These are phyloP conservation scores for Globisporangium cystogenes DNA, from an alignment of 352 stramenopile genomes.

Conservation along the genomic window DNA sequence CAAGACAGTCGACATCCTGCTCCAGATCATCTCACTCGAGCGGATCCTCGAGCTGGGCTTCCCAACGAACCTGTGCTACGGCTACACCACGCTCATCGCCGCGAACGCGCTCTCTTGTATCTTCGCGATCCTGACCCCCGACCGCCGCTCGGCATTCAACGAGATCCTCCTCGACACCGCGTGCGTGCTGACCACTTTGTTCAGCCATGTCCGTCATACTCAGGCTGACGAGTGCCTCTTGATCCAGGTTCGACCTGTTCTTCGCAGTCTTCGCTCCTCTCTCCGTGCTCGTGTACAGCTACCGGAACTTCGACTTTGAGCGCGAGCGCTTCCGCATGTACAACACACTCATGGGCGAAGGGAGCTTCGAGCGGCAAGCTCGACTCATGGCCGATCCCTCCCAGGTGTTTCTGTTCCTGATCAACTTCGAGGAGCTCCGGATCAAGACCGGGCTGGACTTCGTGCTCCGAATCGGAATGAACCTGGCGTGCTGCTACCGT, in stretches of 20 bases:
- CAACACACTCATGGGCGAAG: slow-evolving; percentile 9
- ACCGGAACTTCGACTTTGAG: slow-evolving; percentile 26
- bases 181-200: slow-evolving; percentile 12
- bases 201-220: too few relatives aligned
- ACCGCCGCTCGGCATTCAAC: slow-evolving; percentile 18
- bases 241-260: slow-evolving; percentile 30
- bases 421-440: slow-evolving; percentile 25
- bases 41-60: slow-evolving; percentile 27
- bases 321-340: slow-evolving; percentile 19
- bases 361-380: slow-evolving; percentile 26
- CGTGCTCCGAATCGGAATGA: slow-evolving; percentile 20
- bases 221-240: too few relatives aligned
- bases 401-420: slow-evolving; percentile 23
- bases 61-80: slow-evolving; percentile 19
- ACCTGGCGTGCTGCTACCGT: slow-evolving; percentile 19
- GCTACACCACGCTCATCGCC: slow-evolving; percentile 21
- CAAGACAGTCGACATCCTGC: slow-evolving; percentile 23
- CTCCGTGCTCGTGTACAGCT: slow-evolving; percentile 22
- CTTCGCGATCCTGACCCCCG: slow-evolving; percentile 13
- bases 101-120: slow-evolving; percentile 23
- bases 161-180: slow-evolving; percentile 28
- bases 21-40: slow-evolving; percentile 20
- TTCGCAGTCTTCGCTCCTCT: slow-evolving; percentile 31
- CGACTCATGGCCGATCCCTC: slow-evolving; percentile 24
- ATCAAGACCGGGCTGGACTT: slow-evolving; percentile 18